Percentiles rank a stretch among this genome's conserved stretches.
phyloP scores from a whole-genome alignment of 2,329 filamentous ascomycete species.

The Apiospora rasikravindrae region DNA sequence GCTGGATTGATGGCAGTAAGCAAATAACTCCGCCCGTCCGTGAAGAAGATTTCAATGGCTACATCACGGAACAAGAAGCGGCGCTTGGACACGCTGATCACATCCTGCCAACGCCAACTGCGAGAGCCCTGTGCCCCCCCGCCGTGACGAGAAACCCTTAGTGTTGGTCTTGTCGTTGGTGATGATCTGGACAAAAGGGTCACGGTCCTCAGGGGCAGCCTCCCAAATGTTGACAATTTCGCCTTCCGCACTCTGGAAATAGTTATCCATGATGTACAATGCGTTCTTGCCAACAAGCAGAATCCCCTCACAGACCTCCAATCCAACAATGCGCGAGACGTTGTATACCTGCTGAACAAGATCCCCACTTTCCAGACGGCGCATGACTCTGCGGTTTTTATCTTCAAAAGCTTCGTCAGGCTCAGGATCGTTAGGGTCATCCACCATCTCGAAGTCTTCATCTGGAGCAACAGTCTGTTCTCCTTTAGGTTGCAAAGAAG shows the following conservation, averaged over 20 bases:
- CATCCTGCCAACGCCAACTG: slow-evolving; percentile 92
- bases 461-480: slow-evolving; percentile 58
- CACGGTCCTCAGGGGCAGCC: slow-evolving; percentile 87
- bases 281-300: slow-evolving; percentile 91
- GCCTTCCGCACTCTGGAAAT: slow-evolving; percentile 92
- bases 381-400: slow-evolving; percentile 97
- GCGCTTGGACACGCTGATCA: slow-evolving; percentile 94
- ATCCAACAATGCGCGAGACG: slow-evolving; percentile 88
- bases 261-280: slow-evolving; percentile 94
- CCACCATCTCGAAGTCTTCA: slow-evolving; percentile 94
- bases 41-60: slow-evolving; percentile 96
- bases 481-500: slow-evolving; percentile 20
- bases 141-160: slow-evolving; percentile 63
- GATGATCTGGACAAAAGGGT: slow-evolving; percentile 94
- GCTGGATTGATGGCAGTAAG: slow-evolving; percentile 79
- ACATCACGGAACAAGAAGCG: slow-evolving; percentile 96
- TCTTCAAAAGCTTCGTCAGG: slow-evolving; percentile 83
- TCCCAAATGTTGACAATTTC: slow-evolving; percentile 98
- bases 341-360: slow-evolving; percentile 95
- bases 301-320: slow-evolving; percentile 93
- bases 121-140: slow-evolving; percentile 78
- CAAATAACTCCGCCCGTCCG: slow-evolving; percentile 93
- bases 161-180: slow-evolving; percentile 68
- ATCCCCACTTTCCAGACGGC: slow-evolving; percentile 87
- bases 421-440: slow-evolving; percentile 87